Conservation (phyloP, 495 filamentous ascomycete species). For the Aspergillus cavernicola region DNA sequence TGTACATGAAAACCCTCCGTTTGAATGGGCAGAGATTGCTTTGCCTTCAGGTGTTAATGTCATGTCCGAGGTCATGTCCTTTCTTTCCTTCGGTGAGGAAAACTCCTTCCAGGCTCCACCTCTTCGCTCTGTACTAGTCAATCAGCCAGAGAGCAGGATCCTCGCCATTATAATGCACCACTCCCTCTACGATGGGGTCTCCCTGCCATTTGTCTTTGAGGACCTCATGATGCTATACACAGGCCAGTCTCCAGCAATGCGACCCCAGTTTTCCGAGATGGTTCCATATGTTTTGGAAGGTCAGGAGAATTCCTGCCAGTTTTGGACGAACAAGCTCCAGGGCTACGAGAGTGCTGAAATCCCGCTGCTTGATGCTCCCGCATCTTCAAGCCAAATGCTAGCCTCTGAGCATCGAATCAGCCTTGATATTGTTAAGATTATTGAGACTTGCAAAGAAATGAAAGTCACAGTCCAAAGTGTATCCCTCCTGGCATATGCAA, state of each 20-base stretch:
- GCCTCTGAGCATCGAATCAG: constrained; percentile 28
- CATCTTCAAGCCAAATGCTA: constrained; percentile 21
- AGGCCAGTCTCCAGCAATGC: background rate
- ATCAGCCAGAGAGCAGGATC: constrained; percentile 4
- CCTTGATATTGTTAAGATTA: constrained; percentile 38
- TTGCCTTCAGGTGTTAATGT: background rate
- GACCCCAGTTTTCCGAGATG: background rate
- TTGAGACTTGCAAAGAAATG: constrained; percentile 47
- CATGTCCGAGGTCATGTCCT: background rate
- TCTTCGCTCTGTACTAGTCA: constrained; percentile 7
- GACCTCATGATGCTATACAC: constrained; percentile 28
- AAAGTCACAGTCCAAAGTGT: constrained; percentile 73
- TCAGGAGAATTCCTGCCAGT: constrained; percentile 26
- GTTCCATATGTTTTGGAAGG: constrained; percentile 10
- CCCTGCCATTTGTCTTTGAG: constrained; percentile 56
- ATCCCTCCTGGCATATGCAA: constrained; percentile 64
- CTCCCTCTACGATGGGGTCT: constrained; percentile 74
- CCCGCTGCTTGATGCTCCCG: constrained; percentile 9
- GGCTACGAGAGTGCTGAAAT: constrained; percentile 24
- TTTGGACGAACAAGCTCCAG: constrained; percentile 36
- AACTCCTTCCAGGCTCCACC: background rate
- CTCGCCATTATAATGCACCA: constrained; percentile 67
- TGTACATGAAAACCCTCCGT: background rate
- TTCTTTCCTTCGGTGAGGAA: background rate
- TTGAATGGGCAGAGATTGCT: background rate